Evolutionary conservation across 2,329 filamentous ascomycete genomes (phyloP), one percentile per base, ranked within the genome.

Genomic region (Fusarium nygamai): DNA sequence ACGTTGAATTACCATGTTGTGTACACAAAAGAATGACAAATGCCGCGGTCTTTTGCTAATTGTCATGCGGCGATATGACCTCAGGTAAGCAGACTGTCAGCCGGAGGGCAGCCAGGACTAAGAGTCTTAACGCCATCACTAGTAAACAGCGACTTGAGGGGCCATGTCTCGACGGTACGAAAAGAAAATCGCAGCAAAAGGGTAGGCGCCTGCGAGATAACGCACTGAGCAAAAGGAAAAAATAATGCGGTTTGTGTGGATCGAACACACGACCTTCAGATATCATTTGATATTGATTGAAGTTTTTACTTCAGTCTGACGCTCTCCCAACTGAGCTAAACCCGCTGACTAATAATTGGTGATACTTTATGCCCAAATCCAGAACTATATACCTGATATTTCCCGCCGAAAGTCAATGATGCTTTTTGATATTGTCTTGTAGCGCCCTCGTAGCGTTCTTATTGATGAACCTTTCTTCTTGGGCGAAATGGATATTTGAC

Each of bases 321-420:
- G 67, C 67, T 70, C 67, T 70, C 67, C 67, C 67, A 70, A 70
- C 67, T 70, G 67, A 70, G 67, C 67, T 70, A 70, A 70, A 70
- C 67, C 67, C 67, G 67, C 67, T 70, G 17, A 70, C 67, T 70
- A 70, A 70, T 50, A 10, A 22, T 2, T 43, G 20, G 1, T 29
- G 3, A 1, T 19, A 3, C 4, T 11, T 0, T 3, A 5, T 0
- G 0, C 13, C 6, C 1, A 5, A 22, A 22, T 14, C 9, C 2
- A 14, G 8, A 16, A 3, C 4, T 7, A 47, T 47, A 10, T 16
- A 0, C 0, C 0, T 13, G 5, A 3, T 0, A 6, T 7, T 4
- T 0, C 4, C 4, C 3, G 8, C 24, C 3, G 20, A 2, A 3
- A 22, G 5, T 48, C 5, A 8, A 48, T 12, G 9, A 29, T 22